Conservation (phyloP, 2,329 filamentous ascomycete genomes). For the Lecanicillium sp. region DNA sequence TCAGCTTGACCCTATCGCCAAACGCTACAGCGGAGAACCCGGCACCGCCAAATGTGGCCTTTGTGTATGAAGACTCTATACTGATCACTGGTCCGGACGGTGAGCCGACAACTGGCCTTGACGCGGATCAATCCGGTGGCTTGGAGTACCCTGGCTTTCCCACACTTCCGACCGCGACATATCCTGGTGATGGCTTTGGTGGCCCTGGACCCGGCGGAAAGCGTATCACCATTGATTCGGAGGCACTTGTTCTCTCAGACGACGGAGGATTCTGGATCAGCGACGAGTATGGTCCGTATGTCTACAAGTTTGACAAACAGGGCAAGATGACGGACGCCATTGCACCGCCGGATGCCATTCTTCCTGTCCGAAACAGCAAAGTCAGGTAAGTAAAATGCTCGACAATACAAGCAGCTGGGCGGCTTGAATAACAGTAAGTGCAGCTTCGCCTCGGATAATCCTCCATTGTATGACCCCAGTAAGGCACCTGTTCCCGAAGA, state of each 20-base stretch:
- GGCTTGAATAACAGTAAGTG: neutral
- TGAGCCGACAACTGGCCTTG: slow-evolving; percentile 54
- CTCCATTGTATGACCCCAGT: slow-evolving; percentile 49
- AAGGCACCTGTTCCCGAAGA: slow-evolving; percentile 42
- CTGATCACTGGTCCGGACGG: slow-evolving; percentile 56
- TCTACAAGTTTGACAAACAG: slow-evolving; percentile 53
- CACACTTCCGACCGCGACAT: slow-evolving; percentile 53
- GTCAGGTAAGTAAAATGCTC: slow-evolving; percentile 14
- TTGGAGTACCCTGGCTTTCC: slow-evolving; percentile 50
- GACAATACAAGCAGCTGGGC: neutral
- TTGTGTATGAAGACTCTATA: slow-evolving; percentile 57
- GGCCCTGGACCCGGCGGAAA: slow-evolving; percentile 48
- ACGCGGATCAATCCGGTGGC: slow-evolving; percentile 46
- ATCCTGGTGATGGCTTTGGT: slow-evolving; percentile 60
- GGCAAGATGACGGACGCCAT: slow-evolving; percentile 57
- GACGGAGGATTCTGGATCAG: slow-evolving; percentile 60
- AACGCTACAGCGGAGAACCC: slow-evolving; percentile 43
- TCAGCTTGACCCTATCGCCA: slow-evolving; percentile 46
- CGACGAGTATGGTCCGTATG: slow-evolving; percentile 63
- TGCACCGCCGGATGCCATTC: slow-evolving; percentile 53
- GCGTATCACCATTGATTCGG: slow-evolving; percentile 53
- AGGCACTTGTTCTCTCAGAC: slow-evolving; percentile 53
- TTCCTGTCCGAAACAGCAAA: slow-evolving; percentile 54
- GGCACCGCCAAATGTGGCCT: slow-evolving; percentile 49
- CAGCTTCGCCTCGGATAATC: slow-evolving; percentile 56